Percentiles rank a stretch among this genome's conserved stretches.
phyloP scores from a whole-genome alignment of 495 filamentous ascomycete species.

The Aspergillus bridgeri region DNA sequence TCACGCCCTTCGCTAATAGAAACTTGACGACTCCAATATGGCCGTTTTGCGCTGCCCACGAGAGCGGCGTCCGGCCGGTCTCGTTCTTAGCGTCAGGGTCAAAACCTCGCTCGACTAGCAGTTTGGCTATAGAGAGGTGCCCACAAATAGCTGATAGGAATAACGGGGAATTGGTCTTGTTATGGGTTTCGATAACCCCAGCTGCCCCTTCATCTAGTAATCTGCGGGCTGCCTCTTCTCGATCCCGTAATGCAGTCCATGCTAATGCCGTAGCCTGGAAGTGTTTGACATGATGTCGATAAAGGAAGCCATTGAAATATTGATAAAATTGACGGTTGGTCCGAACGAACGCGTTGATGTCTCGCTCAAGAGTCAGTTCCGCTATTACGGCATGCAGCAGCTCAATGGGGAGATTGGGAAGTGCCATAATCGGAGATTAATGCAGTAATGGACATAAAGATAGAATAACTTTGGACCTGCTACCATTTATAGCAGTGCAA shows the following conservation, averaged over 20 bases:
- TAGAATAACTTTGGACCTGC: not conserved
- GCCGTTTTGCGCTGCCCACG: not conserved
- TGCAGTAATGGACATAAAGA: not conserved
- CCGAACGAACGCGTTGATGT: not conserved
- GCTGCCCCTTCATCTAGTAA: not conserved
- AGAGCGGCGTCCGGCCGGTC: not conserved
- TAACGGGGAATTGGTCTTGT: not conserved
- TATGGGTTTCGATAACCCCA: not conserved
- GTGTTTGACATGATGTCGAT: not conserved
- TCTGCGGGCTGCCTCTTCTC: not conserved
- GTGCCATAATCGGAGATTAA: not conserved
- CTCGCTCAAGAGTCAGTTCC: not conserved
- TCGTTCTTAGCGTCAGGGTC: not conserved
- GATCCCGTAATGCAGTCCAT: not conserved
- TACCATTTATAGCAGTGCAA: not conserved
- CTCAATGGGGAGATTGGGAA: not conserved
- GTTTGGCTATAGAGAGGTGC: not conserved
- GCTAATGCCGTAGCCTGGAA: not conserved
- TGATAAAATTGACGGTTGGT: not conserved
- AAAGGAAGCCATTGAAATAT: not conserved
- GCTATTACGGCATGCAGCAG: not conserved
- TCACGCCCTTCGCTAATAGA: not conserved
- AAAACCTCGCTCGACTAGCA: not conserved
- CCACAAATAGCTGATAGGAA: not conserved
- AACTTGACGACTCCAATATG: not conserved